Base-by-base conservation (phyloP, 345 rosid species). In the Gynandropsis gynandra region DNA sequence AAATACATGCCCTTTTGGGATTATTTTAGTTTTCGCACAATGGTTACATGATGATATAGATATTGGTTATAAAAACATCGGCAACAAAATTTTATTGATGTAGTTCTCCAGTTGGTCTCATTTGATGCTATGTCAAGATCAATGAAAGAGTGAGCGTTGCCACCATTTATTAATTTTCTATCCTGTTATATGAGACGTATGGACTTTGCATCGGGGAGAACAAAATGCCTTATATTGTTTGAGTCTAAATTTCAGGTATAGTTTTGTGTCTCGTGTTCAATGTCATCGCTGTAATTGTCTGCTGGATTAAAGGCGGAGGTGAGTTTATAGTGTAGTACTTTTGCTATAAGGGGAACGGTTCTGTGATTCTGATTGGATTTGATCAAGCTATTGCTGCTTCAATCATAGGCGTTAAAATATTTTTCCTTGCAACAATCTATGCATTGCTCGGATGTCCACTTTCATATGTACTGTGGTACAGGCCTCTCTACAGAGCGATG, bases 291-390 rank as follows among this genome's bases (percentile, higher is more conserved):
- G 77, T 85, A 35, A 86, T 66, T 10, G 80, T 89, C 34, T 83
- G 83, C 56, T 93, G 99, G 99, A 79, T 85, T 48, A 81, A 74
- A 73, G 92, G 95, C 27, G 99, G 95, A 19, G 99, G 99, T 88
- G 67, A 78, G 84, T 47, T 39, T 47, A 6, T 38, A 42, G 34
- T 15, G 16, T 8, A 11, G 13, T 44, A 9, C 18, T 61, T 47
- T 31, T 41, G 14, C 9, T 47, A 16, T 5, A 36, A 15, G n/a
- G 33, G 10, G 21, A 5, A 18, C n/a, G n/a, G n/a, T n/a, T n/a
- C n/a, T n/a, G n/a, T n/a, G 24, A 21, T 43, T 10, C 9, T 15
- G 20, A n/a, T 53, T 37, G 19, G 40, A 41, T 69, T 33, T 58
- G 59, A 21, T 34, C 18, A 13, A 38, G 43, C 17, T 34, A 36